These are phyloP conservation scores for Umbelopsis ramanniana DNA, from an alignment of 192 early-diverging fungal genomes.

Conservation along the genomic window DNA sequence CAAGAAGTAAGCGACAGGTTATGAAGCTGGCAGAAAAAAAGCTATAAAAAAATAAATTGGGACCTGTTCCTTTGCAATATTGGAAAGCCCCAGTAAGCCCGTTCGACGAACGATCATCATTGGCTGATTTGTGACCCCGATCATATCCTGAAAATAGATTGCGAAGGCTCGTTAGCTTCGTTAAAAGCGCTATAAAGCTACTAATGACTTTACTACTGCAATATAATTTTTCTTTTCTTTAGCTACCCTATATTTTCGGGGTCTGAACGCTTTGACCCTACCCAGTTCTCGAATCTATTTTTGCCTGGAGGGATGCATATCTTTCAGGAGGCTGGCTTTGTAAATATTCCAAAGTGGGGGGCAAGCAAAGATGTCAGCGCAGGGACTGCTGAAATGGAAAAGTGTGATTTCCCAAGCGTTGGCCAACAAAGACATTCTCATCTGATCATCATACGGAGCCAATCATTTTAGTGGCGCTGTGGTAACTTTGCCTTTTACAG, in stretches of 20 bases:
- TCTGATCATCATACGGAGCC: not conserved
- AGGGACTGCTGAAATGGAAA: not conserved
- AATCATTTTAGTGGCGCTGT: constrained; percentile 12
- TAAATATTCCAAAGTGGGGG: too few species aligned
- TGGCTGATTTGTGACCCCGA: constrained; percentile 19
- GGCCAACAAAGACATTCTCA: not conserved
- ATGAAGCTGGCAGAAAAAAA: not conserved
- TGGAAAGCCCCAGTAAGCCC: not conserved
- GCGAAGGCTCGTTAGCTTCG: too few species aligned
- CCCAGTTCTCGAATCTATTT: too few species aligned
- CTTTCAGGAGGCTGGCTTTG: too few species aligned
- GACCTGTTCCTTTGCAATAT: constrained; percentile 19
- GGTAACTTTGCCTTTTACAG: not conserved
- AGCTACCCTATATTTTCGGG: too few species aligned
- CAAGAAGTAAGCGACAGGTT: not conserved
- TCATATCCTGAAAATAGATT: constrained; percentile 21
- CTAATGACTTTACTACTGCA: too few species aligned
- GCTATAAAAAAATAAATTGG: constrained; percentile 38
- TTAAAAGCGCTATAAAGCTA: too few species aligned
- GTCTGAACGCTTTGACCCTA: too few species aligned
- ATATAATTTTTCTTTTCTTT: too few species aligned
- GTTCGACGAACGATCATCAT: not conserved
- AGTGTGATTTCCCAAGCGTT: not conserved
- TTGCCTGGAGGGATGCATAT: too few species aligned
- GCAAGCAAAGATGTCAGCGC: not conserved